phyloP scores from a whole-genome alignment of 805 yeast genomes.

The Metschnikowia koreensis region DNA sequence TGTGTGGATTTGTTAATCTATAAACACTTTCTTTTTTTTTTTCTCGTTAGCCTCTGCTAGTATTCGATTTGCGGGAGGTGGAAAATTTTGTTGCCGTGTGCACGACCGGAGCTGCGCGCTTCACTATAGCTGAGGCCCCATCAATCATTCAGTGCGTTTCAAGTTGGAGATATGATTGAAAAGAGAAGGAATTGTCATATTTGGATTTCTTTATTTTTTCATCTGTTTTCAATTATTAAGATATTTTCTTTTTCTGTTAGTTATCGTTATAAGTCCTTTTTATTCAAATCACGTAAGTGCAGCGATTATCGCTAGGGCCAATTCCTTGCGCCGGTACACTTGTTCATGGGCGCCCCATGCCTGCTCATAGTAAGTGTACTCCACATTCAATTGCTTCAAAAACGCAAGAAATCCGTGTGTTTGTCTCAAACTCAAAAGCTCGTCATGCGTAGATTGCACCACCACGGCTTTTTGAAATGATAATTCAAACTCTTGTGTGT shows the following conservation, averaged over 20 bases:
- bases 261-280: too few species aligned
- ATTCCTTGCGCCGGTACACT: slow-evolving; percentile 46
- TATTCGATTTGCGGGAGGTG: background rate
- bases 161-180: too few species aligned
- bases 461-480: slow-evolving; percentile 31
- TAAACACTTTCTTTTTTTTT: background rate
- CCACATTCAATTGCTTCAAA: slow-evolving; percentile 23
- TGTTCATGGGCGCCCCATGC: slow-evolving; percentile 65
- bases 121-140: background rate
- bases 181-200: background rate
- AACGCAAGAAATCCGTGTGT: slow-evolving; percentile 37
- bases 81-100: slow-evolving; percentile 12
- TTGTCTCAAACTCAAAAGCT: slow-evolving; percentile 56
- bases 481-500: slow-evolving; percentile 1
- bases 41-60: background rate
- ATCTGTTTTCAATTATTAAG: background rate
- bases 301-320: slow-evolving; percentile 28
- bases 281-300: background rate
- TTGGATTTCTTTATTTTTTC: background rate
- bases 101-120: slow-evolving; percentile 2
- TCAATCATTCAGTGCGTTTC: background rate
- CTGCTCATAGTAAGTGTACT: slow-evolving; percentile 19
- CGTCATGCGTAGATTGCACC: slow-evolving; percentile 66
- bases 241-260: background rate
- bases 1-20: background rate